These are phyloP conservation scores for Sporodiniella umbellata DNA, from an alignment of 371 early-diverging fungal genomes.

Conservation along the genomic window DNA sequence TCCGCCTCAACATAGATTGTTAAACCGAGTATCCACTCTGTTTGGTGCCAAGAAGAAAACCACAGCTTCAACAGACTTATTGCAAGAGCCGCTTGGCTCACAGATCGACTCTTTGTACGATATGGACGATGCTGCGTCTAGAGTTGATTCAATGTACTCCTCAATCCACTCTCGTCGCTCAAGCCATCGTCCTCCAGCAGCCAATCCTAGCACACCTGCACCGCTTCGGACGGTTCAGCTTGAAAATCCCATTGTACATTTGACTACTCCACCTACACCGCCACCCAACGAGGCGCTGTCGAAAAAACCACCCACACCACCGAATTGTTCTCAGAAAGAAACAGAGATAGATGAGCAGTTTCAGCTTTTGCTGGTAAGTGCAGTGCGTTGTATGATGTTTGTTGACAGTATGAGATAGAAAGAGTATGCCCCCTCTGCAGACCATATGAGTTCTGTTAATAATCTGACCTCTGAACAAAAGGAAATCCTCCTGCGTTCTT, in stretches of 20 bases:
- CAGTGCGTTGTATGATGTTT: background rate
- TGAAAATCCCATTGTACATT: constrained; percentile 26
- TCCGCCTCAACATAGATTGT: constrained; percentile 8
- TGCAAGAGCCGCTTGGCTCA: constrained; percentile 1
- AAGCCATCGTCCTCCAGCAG: constrained; percentile 11
- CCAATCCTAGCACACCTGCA: constrained; percentile 27
- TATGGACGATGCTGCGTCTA: constrained; percentile 13
- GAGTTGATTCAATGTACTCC: constrained; percentile 43
- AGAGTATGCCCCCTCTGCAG: constrained; percentile 43
- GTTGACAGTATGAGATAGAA: constrained; percentile 11
- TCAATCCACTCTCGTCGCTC: constrained; percentile 31
- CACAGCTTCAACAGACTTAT: background rate
- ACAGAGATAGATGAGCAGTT: constrained; percentile 40
- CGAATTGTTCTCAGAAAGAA: constrained; percentile 9
- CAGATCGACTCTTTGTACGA: constrained; percentile 26
- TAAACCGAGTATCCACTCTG: constrained; percentile 23
- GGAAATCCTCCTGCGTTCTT: constrained; percentile 34
- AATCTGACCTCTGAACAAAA: constrained; percentile 43
- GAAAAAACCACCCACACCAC: constrained; percentile 12
- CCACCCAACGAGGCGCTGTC: background rate
- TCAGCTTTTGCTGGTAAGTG: constrained; percentile 35
- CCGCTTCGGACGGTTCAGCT: constrained; percentile 33
- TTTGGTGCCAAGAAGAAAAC: constrained; percentile 20
- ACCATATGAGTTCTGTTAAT: constrained; percentile 29
- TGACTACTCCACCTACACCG: constrained; percentile 14